Conservation (phyloP, 1,284 basidiomycete species). For the Heliocybe sulcata region DNA sequence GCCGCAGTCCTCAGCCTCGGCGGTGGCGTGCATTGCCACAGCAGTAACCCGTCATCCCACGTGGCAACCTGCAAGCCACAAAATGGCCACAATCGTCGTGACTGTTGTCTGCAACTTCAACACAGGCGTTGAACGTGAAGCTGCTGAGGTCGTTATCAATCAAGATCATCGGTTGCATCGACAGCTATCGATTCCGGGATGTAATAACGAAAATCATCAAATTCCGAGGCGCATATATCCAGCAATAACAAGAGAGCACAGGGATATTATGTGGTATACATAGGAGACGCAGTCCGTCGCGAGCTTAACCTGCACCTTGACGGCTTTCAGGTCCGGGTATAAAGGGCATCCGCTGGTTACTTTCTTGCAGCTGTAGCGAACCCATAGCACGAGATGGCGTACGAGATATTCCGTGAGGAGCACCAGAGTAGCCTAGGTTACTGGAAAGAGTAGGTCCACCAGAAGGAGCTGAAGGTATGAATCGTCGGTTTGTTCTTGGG, state of each 20-base stretch:
- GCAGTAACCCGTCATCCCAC: neutral
- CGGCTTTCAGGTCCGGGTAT: constrained; percentile 22
- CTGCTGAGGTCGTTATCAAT: too few species aligned
- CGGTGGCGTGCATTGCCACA: neutral
- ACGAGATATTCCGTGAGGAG: neutral
- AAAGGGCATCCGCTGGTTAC: constrained; percentile 40
- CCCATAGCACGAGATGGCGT: neutral
- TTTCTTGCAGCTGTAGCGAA: constrained; percentile 15
- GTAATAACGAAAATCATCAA: too few species aligned
- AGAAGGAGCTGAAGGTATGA: constrained; percentile 16
- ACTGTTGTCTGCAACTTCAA: too few species aligned
- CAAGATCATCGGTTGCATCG: too few species aligned
- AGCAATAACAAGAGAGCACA: neutral
- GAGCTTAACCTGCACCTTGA: neutral
- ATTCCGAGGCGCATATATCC: neutral
- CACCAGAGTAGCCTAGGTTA: neutral
- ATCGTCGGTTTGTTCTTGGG: constrained; percentile 12
- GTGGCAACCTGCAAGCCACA: neutral
- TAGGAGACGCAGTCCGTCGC: neutral
- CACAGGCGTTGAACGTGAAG: too few species aligned
- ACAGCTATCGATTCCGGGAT: too few species aligned
- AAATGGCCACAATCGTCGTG: too few species aligned
- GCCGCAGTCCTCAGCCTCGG: neutral
- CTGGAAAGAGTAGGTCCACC: constrained; percentile 9
- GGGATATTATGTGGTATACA: neutral